Evolutionary conservation across 2,329 filamentous ascomycete genomes (phyloP).

Genomic region (Fusarium ambrosium): DNA sequence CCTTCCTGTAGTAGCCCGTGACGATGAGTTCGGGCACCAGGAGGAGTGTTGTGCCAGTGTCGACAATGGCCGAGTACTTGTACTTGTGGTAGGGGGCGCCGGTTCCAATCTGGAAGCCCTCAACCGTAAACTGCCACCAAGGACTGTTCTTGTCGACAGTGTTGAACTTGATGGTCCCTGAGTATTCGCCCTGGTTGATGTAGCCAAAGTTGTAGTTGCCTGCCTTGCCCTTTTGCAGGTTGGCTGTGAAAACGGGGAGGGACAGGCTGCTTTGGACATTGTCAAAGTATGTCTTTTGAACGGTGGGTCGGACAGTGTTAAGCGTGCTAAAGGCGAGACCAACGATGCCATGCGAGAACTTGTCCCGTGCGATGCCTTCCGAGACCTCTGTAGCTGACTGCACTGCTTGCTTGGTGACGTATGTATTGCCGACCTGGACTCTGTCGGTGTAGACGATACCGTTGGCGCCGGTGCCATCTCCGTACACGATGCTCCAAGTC

Average conservation of each 20-base stretch:
- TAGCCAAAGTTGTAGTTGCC: constrained; percentile 59
- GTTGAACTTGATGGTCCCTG: constrained; percentile 68
- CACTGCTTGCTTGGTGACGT: constrained; percentile 72
- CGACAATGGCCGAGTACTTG: constrained; percentile 70
- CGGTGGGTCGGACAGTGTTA: constrained; percentile 52
- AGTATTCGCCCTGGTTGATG: constrained; percentile 70
- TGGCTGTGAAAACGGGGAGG: constrained; percentile 55
- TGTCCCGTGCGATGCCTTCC: constrained; percentile 51
- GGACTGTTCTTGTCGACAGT: constrained; percentile 65
- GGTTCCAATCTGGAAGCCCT: constrained; percentile 67
- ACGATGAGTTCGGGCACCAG: constrained; percentile 68
- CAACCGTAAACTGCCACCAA: constrained; percentile 73
- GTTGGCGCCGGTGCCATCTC: constrained; percentile 72
- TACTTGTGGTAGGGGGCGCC: constrained; percentile 30
- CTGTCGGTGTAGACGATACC: constrained; percentile 77
- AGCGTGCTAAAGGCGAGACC: constrained; percentile 50
- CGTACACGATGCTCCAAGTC: constrained; percentile 73
- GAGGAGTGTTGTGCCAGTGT: constrained; percentile 79
- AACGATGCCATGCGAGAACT: constrained; percentile 54
- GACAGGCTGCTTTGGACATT: constrained; percentile 50
- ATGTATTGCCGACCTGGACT: constrained; percentile 72
- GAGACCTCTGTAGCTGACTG: constrained; percentile 74
- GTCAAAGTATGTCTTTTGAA: constrained; percentile 53
- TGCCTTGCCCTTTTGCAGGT: constrained; percentile 49
- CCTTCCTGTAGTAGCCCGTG: constrained; percentile 70